phyloP scores from a whole-genome alignment of 2,329 filamentous ascomycete genomes.

The Penicillium sp. region DNA sequence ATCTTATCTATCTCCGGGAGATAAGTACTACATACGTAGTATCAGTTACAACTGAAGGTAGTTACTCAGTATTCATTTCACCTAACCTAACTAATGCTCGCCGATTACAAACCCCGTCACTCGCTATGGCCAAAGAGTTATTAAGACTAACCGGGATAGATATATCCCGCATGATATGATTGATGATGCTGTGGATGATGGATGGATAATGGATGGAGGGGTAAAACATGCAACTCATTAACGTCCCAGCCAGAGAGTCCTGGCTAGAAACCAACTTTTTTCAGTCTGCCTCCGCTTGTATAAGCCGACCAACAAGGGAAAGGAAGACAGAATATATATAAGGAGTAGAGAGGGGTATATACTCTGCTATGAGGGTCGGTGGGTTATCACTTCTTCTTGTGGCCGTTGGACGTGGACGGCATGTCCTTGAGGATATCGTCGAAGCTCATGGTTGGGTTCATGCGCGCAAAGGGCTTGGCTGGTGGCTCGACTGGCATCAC shows the following conservation, averaged over 20 bases:
- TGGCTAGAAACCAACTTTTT: no score
- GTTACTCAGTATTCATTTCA: no score
- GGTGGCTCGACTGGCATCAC: constrained; percentile 40
- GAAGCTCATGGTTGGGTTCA: constrained; percentile 48
- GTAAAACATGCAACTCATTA: not conserved
- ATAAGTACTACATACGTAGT: no score
- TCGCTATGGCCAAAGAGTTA: not conserved
- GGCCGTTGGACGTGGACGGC: constrained; percentile 28
- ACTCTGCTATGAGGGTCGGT: not conserved
- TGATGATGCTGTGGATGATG: not conserved
- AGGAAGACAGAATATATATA: not conserved
- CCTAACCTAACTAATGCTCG: not conserved
- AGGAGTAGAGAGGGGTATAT: constrained; percentile 1
- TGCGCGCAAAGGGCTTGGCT: constrained; percentile 35
- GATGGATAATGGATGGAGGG: not conserved
- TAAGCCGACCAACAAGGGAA: no score
- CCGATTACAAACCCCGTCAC: not conserved
- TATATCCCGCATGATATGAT: not conserved
- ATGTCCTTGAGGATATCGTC: constrained; percentile 45
- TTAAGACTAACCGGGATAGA: not conserved
- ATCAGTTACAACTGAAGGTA: no score
- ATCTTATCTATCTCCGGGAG: no score
- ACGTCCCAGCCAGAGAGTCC: not conserved
- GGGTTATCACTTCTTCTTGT: constrained; percentile 33
- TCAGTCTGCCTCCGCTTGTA: not conserved